Percentiles rank a stretch among this genome's conserved stretches.
These are phyloP conservation scores for Crithidia fasciculata DNA, from an alignment of 208 protist species.

Conservation along the genomic window DNA sequence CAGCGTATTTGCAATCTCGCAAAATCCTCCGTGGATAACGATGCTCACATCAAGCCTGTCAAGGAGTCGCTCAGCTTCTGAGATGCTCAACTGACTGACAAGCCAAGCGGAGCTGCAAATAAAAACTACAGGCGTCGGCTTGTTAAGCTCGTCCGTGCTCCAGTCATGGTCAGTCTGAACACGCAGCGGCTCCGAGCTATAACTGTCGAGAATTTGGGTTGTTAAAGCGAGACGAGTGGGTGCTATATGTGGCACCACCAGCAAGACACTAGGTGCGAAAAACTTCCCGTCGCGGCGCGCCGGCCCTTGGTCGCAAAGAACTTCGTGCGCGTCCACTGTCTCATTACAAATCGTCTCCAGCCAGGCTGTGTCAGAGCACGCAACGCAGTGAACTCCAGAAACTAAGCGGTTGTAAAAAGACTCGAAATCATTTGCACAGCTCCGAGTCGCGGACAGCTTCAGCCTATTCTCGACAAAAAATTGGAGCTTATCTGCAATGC, in stretches of 20 bases:
- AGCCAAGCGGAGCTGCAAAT: slow-evolving; percentile 57
- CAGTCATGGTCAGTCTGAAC: slow-evolving; percentile 35
- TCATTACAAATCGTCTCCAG: slow-evolving; percentile 20
- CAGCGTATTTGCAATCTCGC: slow-evolving; percentile 38
- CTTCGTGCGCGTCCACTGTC: slow-evolving; percentile 33
- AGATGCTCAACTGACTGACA: slow-evolving; percentile 23
- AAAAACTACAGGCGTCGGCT: slow-evolving; percentile 50
- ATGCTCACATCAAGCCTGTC: slow-evolving; percentile 35
- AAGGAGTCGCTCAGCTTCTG: slow-evolving; percentile 28
- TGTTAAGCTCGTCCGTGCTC: slow-evolving; percentile 15
- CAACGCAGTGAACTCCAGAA: slow-evolving; percentile 5
- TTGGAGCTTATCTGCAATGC: slow-evolving; percentile 46
- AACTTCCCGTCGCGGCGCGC: not conserved
- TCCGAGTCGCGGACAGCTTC: slow-evolving; percentile 39
- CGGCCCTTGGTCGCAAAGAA: slow-evolving; percentile 17
- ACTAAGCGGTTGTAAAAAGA: slow-evolving; percentile 8
- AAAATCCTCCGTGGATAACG: slow-evolving; percentile 54
- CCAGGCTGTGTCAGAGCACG: slow-evolving; percentile 14
- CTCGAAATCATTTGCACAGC: slow-evolving; percentile 10
- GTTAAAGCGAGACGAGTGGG: slow-evolving; percentile 34
- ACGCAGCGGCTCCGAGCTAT: slow-evolving; percentile 57
- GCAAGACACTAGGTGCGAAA: slow-evolving; percentile 35
- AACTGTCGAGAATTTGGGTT: slow-evolving; percentile 56
- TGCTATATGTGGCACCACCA: slow-evolving; percentile 41
- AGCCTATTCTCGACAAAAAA: slow-evolving; percentile 55